Base-by-base conservation (phyloP, 129 eudicot species). In the Arctium lappa region DNA sequence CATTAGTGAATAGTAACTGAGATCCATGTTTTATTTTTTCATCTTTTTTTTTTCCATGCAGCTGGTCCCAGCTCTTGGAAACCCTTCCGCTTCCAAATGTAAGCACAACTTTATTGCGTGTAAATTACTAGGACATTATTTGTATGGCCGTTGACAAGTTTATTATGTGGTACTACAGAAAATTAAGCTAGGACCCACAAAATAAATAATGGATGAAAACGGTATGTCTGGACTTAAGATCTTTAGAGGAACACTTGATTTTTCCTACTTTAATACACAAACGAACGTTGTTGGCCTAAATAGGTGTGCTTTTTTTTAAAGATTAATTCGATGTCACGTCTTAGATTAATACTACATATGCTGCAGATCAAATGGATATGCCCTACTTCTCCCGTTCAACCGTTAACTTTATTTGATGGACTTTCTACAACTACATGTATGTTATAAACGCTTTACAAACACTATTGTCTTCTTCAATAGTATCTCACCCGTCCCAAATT, bases 301-400 rank as follows among this genome's bases (percentile, higher is more conserved):
- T 22, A 7, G 33, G 39, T 15, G 36, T 72, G 5, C 29, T 15
- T 69, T 39, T 4, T 69, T 44, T 4, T 16, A 6, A 79, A 70
- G 10, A 11, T 62, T 38, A 56, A 70, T 72, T 6, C 79, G 75
- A 83, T 77, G 56, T 10, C 40, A 7, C 4, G 5, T 50, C 27
- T 39, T 74, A 8, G 39, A 72, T 69, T 10, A 78, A 38, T 82
- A 37, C 88, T 82, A 37, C 88, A 68, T 72, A n/a, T 80, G 79
- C 63, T 87, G 89, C 89, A 93, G 97, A 88, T 93, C 48, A 93
- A 93, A 80, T 93, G 98, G 97, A 93, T 93, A 75, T 91, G 94
- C 81, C 98, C 98, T 34, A 87, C 98, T 85, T 93, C 98, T 87
- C 98, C 94, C 44, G 78, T 91, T 68, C 97, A 79, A 65, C 97